These are phyloP conservation scores for Mariannaea elegans DNA, from an alignment of 2,329 filamentous ascomycete genomes.

Conservation along the genomic window DNA sequence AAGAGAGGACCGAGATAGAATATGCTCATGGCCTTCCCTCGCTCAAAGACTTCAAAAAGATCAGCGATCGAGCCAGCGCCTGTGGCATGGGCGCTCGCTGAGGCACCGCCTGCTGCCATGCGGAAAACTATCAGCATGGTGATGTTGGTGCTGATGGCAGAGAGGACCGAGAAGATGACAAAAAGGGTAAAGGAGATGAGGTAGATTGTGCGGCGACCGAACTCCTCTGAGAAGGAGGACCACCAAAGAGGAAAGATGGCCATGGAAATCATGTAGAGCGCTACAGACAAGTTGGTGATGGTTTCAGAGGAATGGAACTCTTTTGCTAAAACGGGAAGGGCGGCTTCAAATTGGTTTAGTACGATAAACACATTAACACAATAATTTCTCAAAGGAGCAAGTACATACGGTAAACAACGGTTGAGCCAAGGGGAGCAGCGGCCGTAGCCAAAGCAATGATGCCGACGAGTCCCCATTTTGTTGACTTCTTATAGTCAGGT, in stretches of 20 bases:
- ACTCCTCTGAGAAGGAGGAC: constrained; percentile 80
- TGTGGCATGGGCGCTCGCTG: constrained; percentile 83
- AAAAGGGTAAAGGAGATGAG: constrained; percentile 78
- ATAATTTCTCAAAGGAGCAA: background rate
- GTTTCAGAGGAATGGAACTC: constrained; percentile 71
- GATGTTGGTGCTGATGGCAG: constrained; percentile 74
- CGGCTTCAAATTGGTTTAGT: constrained; percentile 58
- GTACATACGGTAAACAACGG: constrained; percentile 80
- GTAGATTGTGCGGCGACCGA: constrained; percentile 82
- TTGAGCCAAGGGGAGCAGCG: constrained; percentile 83
- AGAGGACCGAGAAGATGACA: constrained; percentile 73
- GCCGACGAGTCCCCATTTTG: constrained; percentile 86
- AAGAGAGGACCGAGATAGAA: constrained; percentile 84
- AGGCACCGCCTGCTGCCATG: constrained; percentile 76
- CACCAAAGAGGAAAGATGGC: constrained; percentile 88
- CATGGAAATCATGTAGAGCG: constrained; percentile 85
- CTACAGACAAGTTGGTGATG: constrained; percentile 78
- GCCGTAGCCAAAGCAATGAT: constrained; percentile 80
- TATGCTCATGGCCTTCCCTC: constrained; percentile 81
- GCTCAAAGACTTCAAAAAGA: constrained; percentile 77
- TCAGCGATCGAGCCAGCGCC: constrained; percentile 86
- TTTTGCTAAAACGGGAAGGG: constrained; percentile 69
- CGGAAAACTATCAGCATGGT: constrained; percentile 82
- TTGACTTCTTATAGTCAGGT: constrained; percentile 74
- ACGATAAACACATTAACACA: background rate